A percentile compares a stretch with the other conserved stretches of the same genome.
These are phyloP conservation scores for Margaritispora aquatica DNA, from an alignment of 495 filamentous ascomycete genomes.

Conservation along the genomic window DNA sequence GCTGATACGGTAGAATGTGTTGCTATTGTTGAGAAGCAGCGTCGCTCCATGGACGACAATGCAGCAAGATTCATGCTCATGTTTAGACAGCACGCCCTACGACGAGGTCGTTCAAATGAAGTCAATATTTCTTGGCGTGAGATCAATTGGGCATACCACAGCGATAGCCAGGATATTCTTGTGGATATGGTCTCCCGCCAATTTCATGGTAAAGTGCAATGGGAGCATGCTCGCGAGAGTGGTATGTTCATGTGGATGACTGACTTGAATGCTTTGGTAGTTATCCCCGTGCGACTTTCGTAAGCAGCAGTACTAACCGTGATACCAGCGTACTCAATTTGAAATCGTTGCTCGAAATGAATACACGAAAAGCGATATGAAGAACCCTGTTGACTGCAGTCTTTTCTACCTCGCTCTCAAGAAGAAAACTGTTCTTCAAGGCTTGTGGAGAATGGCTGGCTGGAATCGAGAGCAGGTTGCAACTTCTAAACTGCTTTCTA, in stretches of 20 bases:
- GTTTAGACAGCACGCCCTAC: constrained; percentile 77
- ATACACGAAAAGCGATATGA: constrained; percentile 81
- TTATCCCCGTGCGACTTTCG: not conserved
- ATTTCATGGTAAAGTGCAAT: constrained; percentile 69
- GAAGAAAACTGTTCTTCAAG: constrained; percentile 88
- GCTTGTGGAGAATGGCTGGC: constrained; percentile 90
- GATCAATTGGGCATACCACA: constrained; percentile 92
- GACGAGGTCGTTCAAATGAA: constrained; percentile 56
- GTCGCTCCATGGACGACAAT: constrained; percentile 88
- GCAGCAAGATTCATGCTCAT: constrained; percentile 86
- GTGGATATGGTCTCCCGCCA: constrained; percentile 80
- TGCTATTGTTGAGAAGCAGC: constrained; percentile 80
- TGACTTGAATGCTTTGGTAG: constrained; percentile 67
- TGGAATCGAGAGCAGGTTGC: constrained; percentile 82
- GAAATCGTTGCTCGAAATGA: constrained; percentile 88
- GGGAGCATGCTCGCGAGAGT: constrained; percentile 78
- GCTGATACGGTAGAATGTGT: constrained; percentile 85
- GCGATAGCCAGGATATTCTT: constrained; percentile 86
- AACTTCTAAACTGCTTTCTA: constrained; percentile 70
- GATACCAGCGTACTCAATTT: constrained; percentile 63
- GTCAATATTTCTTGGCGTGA: constrained; percentile 83
- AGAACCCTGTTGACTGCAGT: constrained; percentile 91
- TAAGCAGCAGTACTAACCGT: not conserved
- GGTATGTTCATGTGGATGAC: constrained; percentile 95
- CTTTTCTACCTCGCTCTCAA: constrained; percentile 84